A percentile compares a stretch with the other conserved stretches of the same genome.
phyloP scores from a whole-genome alignment of 2,329 filamentous ascomycete species.

The Aspergillus sp. region DNA sequence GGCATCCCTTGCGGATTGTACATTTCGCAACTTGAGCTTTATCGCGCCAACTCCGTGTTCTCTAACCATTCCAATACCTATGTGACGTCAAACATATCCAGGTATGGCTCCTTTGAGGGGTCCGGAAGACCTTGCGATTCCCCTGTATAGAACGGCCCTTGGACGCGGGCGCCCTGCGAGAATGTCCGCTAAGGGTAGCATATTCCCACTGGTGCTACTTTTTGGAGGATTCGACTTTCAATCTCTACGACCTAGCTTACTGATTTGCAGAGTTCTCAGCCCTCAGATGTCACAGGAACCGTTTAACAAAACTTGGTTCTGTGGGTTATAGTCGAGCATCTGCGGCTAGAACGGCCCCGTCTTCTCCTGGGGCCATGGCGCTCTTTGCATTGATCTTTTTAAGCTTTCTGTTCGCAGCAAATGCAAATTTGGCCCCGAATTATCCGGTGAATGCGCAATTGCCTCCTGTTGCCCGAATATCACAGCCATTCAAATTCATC shows the following conservation, averaged over 20 bases:
- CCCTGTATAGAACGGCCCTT: constrained; percentile 38
- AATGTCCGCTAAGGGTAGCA: constrained; percentile 27
- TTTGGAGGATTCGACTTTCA: constrained; percentile 9
- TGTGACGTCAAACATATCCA: constrained; percentile 45
- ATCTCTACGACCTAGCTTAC: constrained; percentile 17
- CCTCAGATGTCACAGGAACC: constrained; percentile 9
- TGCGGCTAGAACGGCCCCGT: constrained; percentile 9
- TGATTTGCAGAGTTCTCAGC: background rate
- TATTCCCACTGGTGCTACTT: constrained; percentile 25
- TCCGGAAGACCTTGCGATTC: constrained; percentile 35
- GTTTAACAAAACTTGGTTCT: constrained; percentile 21
- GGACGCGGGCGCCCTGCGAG: constrained; percentile 30
- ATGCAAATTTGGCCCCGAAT: constrained; percentile 46
- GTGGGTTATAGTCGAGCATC: constrained; percentile 22
- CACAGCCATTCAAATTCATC: constrained; percentile 53
- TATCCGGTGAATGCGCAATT: constrained; percentile 87
- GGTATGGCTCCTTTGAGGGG: constrained; percentile 43
- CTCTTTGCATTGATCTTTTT: constrained; percentile 32
- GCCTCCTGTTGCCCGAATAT: constrained; percentile 74
- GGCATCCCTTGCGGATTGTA: constrained; percentile 40
- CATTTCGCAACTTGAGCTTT: constrained; percentile 38
- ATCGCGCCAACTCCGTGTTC: constrained; percentile 33
- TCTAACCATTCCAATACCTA: constrained; percentile 40
- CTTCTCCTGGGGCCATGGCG: constrained; percentile 31
- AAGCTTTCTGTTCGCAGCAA: constrained; percentile 32